These are phyloP conservation scores for Toxoplasma gondii DNA, from an alignment of 169 alveolate genomes.

Conservation along the genomic window DNA sequence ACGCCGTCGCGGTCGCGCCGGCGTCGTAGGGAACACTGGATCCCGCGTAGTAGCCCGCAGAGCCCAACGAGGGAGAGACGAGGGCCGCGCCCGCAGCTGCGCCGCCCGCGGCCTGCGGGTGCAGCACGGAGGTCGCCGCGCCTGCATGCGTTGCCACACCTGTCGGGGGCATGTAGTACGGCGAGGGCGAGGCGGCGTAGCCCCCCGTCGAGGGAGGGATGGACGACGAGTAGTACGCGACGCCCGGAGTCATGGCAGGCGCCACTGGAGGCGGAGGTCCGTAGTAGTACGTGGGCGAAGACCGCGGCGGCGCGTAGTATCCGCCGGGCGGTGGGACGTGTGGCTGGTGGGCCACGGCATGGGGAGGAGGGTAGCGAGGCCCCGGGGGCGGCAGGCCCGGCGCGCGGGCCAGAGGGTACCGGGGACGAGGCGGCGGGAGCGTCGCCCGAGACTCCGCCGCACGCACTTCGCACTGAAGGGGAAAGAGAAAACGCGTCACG, in stretches of 20 bases:
- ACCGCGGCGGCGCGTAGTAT: slow-evolving; percentile 23
- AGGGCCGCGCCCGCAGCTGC: background rate
- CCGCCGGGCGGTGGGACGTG: background rate
- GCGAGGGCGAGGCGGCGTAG: slow-evolving; percentile 33
- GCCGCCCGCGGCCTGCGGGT: slow-evolving; percentile 15
- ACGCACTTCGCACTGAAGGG: slow-evolving; percentile 30
- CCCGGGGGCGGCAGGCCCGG: slow-evolving; percentile 3
- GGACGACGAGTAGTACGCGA: slow-evolving; percentile 2
- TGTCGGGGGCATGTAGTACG: background rate
- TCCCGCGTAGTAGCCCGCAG: background rate
- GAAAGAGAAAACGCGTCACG: background rate
- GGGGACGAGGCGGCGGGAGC: slow-evolving; percentile 34
- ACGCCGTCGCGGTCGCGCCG: background rate
- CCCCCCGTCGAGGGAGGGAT: background rate
- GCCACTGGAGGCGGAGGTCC: slow-evolving; percentile 39
- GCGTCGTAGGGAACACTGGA: too few relatives aligned
- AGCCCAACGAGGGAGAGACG: background rate
- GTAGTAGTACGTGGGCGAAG: slow-evolving; percentile 40
- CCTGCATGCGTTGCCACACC: background rate
- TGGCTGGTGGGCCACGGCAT: background rate
- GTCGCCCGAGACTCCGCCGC: slow-evolving; percentile 38
- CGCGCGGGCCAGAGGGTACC: slow-evolving; percentile 22
- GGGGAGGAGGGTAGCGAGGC: slow-evolving; percentile 11
- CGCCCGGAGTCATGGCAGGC: background rate
- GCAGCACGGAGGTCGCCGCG: slow-evolving; percentile 16